Base-by-base conservation (phyloP, 2,329 filamentous ascomycete genomes). In the Penicillium palitans region DNA sequence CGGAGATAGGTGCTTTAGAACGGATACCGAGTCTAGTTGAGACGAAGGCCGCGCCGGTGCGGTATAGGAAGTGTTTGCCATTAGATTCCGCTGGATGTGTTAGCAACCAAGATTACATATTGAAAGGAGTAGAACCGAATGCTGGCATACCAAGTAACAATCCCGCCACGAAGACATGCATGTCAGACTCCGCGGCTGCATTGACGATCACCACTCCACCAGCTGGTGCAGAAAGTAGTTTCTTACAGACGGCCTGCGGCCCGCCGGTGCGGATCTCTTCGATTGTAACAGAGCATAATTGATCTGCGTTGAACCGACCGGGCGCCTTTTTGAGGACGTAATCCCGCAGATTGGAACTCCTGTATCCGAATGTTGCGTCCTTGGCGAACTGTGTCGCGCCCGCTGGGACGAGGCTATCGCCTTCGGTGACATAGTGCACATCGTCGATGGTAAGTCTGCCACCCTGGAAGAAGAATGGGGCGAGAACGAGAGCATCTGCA, bases 391-490 rank as follows among this genome's bases (percentile, higher is more conserved):
- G 83, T 0, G 83, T 86, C 33, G 79, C 72, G 0, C 77, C 80
- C 0, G 83, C 82, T 0, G 84, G 82, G 0, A 84, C 78, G 2
- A 84, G 63, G 0, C 57, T 49, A 0, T 79, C 78, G 0, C 78
- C 79, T 45, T 85, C 83, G 1, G 79, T 78, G 8, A 86, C 83
- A 57, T 86, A 86, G 65, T 86, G 83, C 1, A 85, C 77, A 65
- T 86, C 80, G 29, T 80, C 67, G 15, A 86, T 83, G 0, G 84
- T 87, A 44, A 81, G 82, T 3, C 84, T 68, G 0, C 84, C 84
- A 6, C 84, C 84, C 62, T 87, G 83, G 4, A 81, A 73, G 66
- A 87, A 87, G 68, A 86, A 86, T 0, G 84, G 84, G 0, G 82
- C 82, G 0, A 87, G 71, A 2, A 86, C 73, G 78, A 82, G 83